Evolutionary conservation across 2,329 filamentous ascomycete species (phyloP).

Genomic region (Fusarium illudens): DNA sequence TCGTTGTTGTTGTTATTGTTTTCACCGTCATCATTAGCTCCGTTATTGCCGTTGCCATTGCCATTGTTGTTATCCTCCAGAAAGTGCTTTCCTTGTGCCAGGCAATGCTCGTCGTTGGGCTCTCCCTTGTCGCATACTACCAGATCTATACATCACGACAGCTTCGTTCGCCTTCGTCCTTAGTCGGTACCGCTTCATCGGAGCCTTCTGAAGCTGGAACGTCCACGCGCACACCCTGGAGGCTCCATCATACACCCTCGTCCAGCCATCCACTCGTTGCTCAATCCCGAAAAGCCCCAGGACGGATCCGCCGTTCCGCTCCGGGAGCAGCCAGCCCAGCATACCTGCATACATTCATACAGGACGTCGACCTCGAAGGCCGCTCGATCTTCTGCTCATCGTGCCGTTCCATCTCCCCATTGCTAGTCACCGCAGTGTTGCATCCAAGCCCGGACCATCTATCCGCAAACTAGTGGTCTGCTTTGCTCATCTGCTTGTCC

Average conservation of each 20-base stretch:
- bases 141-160: constrained; percentile 10
- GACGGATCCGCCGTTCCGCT: constrained; percentile 19
- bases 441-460: constrained; percentile 32
- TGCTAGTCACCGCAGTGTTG: constrained; percentile 28
- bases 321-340: constrained; percentile 13
- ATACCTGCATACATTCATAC: constrained; percentile 3
- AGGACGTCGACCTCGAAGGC: constrained; percentile 7
- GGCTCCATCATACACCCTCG: constrained; percentile 17
- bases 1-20: constrained; percentile 13
- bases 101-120: not conserved
- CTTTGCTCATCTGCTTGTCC: constrained; percentile 27
- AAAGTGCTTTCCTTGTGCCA: not conserved
- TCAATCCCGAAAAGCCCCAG: constrained; percentile 23
- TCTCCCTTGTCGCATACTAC: constrained; percentile 10
- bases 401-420: constrained; percentile 14
- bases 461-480: constrained; percentile 35
- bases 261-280: constrained; percentile 24
- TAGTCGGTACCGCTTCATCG: constrained; percentile 13
- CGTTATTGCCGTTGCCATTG: constrained; percentile 10
- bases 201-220: constrained; percentile 19
- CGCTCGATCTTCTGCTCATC: constrained; percentile 10
- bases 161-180: constrained; percentile 22
- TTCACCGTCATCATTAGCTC: constrained; percentile 21
- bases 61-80: constrained; percentile 11
- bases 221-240: constrained; percentile 22